phyloP scores from a whole-genome alignment of 179 eudicot species.

The Gypsophila paniculata region DNA sequence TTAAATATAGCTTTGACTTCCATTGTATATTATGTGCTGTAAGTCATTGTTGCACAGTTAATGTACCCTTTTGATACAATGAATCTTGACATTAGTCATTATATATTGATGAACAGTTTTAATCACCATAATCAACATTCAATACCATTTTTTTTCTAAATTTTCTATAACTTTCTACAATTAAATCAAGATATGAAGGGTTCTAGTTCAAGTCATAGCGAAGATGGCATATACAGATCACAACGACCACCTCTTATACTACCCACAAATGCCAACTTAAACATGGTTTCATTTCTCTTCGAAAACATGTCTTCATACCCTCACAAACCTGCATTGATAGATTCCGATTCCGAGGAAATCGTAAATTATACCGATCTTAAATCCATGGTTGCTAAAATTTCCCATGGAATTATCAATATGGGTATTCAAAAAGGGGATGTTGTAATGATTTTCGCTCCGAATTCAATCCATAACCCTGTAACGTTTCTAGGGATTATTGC shows the following conservation, averaged over 20 bases:
- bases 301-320: slow-evolving; percentile 37
- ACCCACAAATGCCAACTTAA: slow-evolving; percentile 37
- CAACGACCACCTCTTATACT: slow-evolving; percentile 36
- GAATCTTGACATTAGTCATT: too few relatives aligned
- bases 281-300: slow-evolving; percentile 58
- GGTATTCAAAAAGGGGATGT: slow-evolving; percentile 54
- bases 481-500: slow-evolving; percentile 54
- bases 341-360: slow-evolving; percentile 45
- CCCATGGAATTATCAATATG: slow-evolving; percentile 37
- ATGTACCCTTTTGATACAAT: too few relatives aligned
- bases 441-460: slow-evolving; percentile 68
- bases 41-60: too few relatives aligned
- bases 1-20: too few relatives aligned
- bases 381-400: slow-evolving; percentile 44
- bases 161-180: too few relatives aligned
- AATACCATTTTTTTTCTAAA: too few relatives aligned
- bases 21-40: too few relatives aligned
- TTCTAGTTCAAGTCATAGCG: slow-evolving; percentile 52
- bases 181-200: slow-evolving; percentile 34
- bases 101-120: too few relatives aligned
- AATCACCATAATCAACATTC: too few relatives aligned
- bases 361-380: slow-evolving; percentile 47
- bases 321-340: slow-evolving; percentile 57
- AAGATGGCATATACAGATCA: slow-evolving; percentile 56
- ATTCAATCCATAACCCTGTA: slow-evolving; percentile 55